phyloP scores from a whole-genome alignment of 257 asterid genomes.

The Rauvolfia tetraphylla region DNA sequence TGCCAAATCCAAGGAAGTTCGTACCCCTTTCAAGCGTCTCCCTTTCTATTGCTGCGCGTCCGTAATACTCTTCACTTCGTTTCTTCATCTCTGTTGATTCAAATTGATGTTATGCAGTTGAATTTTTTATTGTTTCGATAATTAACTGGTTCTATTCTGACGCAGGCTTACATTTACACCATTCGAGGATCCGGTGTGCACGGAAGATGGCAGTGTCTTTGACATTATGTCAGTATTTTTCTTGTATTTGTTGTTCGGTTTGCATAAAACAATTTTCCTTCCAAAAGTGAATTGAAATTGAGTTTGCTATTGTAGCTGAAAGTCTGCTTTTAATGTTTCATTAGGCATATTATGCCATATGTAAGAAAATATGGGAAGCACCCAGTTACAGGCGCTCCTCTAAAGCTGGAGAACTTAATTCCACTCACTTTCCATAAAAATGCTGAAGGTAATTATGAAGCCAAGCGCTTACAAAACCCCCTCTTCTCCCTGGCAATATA shows the following conservation, averaged over 20 bases:
- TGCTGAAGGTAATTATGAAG: constrained; percentile 51
- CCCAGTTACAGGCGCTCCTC: constrained; percentile 86
- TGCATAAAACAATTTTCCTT: not conserved
- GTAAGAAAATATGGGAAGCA: constrained; percentile 82
- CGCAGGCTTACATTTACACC: constrained; percentile 96
- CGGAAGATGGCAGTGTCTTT: constrained; percentile 85
- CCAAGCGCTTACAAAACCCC: too few species aligned
- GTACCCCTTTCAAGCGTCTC: constrained; percentile 80
- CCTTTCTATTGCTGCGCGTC: constrained; percentile 99
- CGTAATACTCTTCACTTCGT: constrained; percentile 5
- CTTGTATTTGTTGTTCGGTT: not conserved
- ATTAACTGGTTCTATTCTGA: constrained; percentile 5
- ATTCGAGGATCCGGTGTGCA: constrained; percentile 86
- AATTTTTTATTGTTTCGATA: not conserved
- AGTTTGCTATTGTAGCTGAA: not conserved
- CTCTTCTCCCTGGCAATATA: too few species aligned
- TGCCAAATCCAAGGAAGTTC: constrained; percentile 83
- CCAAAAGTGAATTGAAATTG: not conserved
- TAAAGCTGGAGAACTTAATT: constrained; percentile 72
- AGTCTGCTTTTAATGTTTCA: not conserved
- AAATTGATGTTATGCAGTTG: not conserved
- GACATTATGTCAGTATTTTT: constrained; percentile 59
- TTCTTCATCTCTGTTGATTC: not conserved
- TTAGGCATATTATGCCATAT: constrained; percentile 78
- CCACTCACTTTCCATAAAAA: constrained; percentile 86